These are phyloP conservation scores for Solanum commersonii DNA, from an alignment of 257 asterid species.

Conservation along the genomic window DNA sequence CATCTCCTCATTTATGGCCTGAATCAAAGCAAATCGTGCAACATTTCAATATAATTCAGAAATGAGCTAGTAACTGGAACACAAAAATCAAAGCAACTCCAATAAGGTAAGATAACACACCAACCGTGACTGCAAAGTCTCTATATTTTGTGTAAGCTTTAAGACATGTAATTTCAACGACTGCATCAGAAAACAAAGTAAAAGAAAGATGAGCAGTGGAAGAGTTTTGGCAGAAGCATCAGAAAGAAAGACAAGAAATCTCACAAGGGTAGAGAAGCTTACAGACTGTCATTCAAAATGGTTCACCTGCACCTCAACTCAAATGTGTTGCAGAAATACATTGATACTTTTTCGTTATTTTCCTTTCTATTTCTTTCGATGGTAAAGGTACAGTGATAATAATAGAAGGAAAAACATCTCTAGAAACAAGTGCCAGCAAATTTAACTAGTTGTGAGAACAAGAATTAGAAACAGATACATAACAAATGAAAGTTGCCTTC, in stretches of 20 bases:
- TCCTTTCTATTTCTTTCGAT: neutral
- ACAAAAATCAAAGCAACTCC: neutral
- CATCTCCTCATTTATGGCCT: conserved; percentile 41
- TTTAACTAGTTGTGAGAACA: neutral
- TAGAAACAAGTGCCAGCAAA: neutral
- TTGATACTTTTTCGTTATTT: neutral
- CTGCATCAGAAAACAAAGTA: conserved; percentile 46
- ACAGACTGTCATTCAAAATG: neutral
- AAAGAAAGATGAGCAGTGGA: conserved; percentile 3
- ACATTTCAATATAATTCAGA: neutral
- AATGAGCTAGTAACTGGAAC: conserved; percentile 5
- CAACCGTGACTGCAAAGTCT: conserved; percentile 58
- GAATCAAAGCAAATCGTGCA: conserved; percentile 13
- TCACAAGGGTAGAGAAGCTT: neutral
- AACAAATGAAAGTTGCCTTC: neutral
- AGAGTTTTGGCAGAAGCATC: neutral
- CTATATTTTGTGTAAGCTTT: conserved; percentile 71
- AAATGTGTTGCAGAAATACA: neutral
- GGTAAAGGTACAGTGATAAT: neutral
- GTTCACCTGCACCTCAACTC: neutral
- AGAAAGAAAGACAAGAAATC: neutral
- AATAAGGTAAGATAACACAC: conserved; percentile 23
- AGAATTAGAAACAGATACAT: neutral
- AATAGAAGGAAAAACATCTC: neutral
- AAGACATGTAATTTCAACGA: conserved; percentile 80